phyloP scores from a whole-genome alignment of 2,329 filamentous ascomycete species.

The Harringtonia lauricola region DNA sequence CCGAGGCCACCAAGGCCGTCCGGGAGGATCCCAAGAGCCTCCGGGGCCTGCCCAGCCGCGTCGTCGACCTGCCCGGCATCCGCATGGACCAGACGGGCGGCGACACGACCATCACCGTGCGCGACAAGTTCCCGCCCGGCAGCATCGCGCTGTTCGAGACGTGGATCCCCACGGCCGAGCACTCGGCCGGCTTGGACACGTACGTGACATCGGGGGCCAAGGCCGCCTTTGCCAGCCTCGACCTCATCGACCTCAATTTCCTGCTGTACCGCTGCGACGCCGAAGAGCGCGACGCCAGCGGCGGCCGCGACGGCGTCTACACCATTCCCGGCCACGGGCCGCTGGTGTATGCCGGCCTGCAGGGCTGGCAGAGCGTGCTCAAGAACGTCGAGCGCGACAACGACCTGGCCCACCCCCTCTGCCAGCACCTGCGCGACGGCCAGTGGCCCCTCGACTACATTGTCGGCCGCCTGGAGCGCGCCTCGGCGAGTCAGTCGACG shows the following conservation, averaged over 20 bases:
- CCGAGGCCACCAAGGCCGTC: constrained; percentile 54
- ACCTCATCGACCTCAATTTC: constrained; percentile 80
- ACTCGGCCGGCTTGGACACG: constrained; percentile 71
- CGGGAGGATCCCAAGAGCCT: constrained; percentile 61
- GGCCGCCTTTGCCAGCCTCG: constrained; percentile 63
- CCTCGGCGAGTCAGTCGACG: constrained; percentile 50
- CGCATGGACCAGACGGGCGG: constrained; percentile 59
- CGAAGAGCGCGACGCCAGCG: constrained; percentile 71
- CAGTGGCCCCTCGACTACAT: constrained; percentile 91
- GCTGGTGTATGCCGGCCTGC: constrained; percentile 89
- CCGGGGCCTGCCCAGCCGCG: constrained; percentile 72
- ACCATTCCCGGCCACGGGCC: constrained; percentile 73
- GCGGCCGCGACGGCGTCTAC: constrained; percentile 77
- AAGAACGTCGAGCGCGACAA: constrained; percentile 79
- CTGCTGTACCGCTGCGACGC: constrained; percentile 84
- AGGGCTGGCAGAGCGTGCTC: constrained; percentile 95
- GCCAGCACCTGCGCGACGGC: constrained; percentile 82
- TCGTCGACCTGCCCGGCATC: constrained; percentile 64
- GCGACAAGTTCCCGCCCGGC: constrained; percentile 78
- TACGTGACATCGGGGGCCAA: constrained; percentile 76
- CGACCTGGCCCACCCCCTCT: constrained; percentile 84
- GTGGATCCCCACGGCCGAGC: constrained; percentile 82
- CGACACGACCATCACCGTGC: constrained; percentile 69
- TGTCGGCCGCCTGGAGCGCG: constrained; percentile 62
- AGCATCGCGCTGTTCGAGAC: constrained; percentile 95